Conservation (phyloP, 31 red algal species). For the Odonthalia washingtoniensis region DNA sequence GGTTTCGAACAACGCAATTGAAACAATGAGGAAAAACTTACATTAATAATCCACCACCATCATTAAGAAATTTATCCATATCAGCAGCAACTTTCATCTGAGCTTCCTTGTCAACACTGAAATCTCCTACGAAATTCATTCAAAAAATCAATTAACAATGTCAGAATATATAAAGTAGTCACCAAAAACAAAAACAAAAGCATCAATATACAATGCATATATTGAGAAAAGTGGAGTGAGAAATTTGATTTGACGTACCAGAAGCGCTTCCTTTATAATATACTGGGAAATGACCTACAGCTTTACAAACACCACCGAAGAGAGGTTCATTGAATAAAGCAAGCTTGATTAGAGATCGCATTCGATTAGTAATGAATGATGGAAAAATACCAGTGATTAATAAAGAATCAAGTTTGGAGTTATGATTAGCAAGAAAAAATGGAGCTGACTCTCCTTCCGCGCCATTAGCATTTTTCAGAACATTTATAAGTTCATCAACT, state of each 20-base stretch:
- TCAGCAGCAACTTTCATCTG: constrained; percentile 34
- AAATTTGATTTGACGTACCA: constrained; percentile 44
- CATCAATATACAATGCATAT: background rate
- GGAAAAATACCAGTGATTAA: constrained; percentile 68
- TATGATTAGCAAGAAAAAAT: constrained; percentile 73
- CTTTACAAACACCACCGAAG: constrained; percentile 65
- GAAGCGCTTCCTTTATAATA: constrained; percentile 49
- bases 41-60: constrained; percentile 60
- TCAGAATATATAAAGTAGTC: background rate
- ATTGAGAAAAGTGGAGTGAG: background rate
- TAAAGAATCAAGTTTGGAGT: constrained; percentile 74
- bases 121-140: constrained; percentile 42
- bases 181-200: background rate
- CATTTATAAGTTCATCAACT: constrained; percentile 36
- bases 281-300: constrained; percentile 73
- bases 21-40: constrained; percentile 19
- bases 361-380: constrained; percentile 33
- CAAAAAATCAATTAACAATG: background rate
- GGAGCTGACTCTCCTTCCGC: constrained; percentile 34
- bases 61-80: constrained; percentile 57
- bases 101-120: constrained; percentile 61
- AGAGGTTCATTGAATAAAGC: constrained; percentile 68
- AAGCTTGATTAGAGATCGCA: constrained; percentile 74
- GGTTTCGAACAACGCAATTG: background rate
- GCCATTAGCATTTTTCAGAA: background rate